Base-by-base conservation (phyloP, 2,329 filamentous ascomycete species). In the Rutstroemia sp. region DNA sequence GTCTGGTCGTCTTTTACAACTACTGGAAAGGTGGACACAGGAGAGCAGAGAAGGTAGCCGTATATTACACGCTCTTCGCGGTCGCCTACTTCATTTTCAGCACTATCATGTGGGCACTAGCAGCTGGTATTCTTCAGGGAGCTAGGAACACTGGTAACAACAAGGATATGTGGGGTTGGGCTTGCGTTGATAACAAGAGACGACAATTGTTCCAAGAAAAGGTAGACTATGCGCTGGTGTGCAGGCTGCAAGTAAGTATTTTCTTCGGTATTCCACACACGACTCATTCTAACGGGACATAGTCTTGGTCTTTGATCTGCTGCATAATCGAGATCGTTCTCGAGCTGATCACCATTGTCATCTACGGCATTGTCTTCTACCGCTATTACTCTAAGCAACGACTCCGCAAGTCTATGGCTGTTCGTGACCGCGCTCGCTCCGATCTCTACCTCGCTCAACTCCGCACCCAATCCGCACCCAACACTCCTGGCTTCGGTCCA, bases 81-180 rank as follows among this genome's bases (percentile, higher is more conserved):
- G 87, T 96, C 60, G 87, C 84, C 64, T 96, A 92, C 81, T 97
- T 97, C 78, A 86, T 94, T 69, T 86, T 95, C 73, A 94, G 88
- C 70, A 87, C 95, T 71, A 74, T 95, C 67, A 89, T 99, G 78
- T 99, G 94, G 94, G 85, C 86, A 54, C 77, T 94, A 36, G 91
- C 89, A 34, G 92, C 92, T 40, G 89, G 86, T 57, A 75, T 96
- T 56, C 82, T 96, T 66, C 91, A 97, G 70, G 82, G 87, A 66
- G 83, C 84, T 57, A 88, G 86, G 70, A 81, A 83, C 66, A 88
- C 80, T 68, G 83, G 82, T 68, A 75, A 82, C 62, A 88, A 88
- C 68, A 84, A 96, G 72, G 94, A 99, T 72, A 82, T 99, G 73
- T 99, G 94, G 94, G 92, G 92, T 58, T 99, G 94, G 94, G 84